phyloP scores from a whole-genome alignment of 371 early-diverging fungal species.

The Mucor irregularis region DNA sequence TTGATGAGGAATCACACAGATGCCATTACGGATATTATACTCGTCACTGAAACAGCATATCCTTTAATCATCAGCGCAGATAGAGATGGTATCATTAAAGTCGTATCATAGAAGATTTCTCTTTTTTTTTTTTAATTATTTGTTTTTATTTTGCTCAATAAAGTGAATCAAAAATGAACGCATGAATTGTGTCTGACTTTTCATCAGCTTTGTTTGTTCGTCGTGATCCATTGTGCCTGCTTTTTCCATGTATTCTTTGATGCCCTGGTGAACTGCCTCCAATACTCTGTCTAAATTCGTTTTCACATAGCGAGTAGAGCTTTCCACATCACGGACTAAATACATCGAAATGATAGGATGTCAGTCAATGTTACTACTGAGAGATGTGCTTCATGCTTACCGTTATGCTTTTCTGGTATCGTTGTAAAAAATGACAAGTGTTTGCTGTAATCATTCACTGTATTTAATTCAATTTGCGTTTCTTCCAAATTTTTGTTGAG shows the following conservation, averaged over 20 bases:
- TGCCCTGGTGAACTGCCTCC: too few species aligned
- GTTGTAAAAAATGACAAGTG: neutral
- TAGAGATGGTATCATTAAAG: constrained; percentile 81
- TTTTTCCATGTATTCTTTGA: too few species aligned
- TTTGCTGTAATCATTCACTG: neutral
- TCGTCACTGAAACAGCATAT: constrained; percentile 71
- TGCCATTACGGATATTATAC: constrained; percentile 68
- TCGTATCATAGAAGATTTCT: constrained; percentile 43
- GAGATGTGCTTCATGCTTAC: neutral
- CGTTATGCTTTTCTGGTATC: neutral
- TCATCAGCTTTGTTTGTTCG: too few species aligned
- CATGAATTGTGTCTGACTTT: too few species aligned
- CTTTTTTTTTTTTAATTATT: neutral
- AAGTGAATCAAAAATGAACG: neutral
- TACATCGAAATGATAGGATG: too few species aligned
- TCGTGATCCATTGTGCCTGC: too few species aligned
- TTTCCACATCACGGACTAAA: too few species aligned
- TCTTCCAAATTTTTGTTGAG: neutral
- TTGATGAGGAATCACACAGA: constrained; percentile 71
- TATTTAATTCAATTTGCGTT: neutral
- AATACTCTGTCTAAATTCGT: too few species aligned
- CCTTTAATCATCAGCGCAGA: constrained; percentile 80
- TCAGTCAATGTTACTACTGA: too few species aligned
- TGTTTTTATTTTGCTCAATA: neutral
- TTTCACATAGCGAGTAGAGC: too few species aligned